Percentiles rank a stretch among this genome's conserved stretches.
Conservation (phyloP, 345 rosid genomes). For the Mallotus nudiflorus region DNA sequence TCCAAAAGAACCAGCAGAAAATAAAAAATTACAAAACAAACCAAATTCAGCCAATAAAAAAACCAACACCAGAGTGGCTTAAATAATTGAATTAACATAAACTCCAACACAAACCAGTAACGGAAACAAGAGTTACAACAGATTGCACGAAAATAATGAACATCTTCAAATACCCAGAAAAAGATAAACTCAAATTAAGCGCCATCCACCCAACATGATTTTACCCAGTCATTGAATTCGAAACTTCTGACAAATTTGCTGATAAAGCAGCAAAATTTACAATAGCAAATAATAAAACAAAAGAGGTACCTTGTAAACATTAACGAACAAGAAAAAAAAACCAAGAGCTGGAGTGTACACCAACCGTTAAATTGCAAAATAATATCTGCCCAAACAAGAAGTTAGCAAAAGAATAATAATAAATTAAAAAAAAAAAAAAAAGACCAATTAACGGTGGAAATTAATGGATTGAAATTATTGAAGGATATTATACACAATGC, state of each 20-base stretch:
- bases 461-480: background rate
- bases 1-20: no score
- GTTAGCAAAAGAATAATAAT: no score
- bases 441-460: background rate
- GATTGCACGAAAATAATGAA: background rate
- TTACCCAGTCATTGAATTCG: background rate
- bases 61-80: no score
- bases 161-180: background rate
- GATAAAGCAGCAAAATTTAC: background rate
- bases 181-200: background rate
- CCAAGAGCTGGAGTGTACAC: background rate
- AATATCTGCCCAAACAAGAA: no score
- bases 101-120: no score
- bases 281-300: no score
- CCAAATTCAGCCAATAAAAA: no score
- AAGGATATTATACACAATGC: background rate
- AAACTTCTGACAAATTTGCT: background rate
- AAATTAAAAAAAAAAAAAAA: background rate
- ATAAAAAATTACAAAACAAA: no score
- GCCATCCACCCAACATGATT: background rate
- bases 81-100: no score
- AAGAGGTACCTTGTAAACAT: constrained; percentile 17
- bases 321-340: background rate
- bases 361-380: background rate
- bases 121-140: background rate